phyloP scores from a whole-genome alignment of 805 yeast genomes.

The Saccharomycopsis babjevae region DNA sequence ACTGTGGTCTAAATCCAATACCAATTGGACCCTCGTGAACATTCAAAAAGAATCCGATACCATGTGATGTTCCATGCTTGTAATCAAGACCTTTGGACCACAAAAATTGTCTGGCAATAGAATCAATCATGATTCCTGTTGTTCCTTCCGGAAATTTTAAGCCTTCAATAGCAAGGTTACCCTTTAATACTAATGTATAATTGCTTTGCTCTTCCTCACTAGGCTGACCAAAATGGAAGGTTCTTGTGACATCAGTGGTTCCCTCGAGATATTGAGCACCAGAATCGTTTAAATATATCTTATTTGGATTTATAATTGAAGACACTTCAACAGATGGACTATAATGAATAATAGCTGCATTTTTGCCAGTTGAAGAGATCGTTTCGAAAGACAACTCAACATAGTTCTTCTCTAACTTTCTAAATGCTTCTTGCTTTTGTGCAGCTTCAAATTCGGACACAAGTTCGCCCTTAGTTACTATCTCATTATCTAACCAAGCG shows the following conservation, averaged over 20 bases:
- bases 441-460: slow-evolving; percentile 62
- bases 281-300: slow-evolving; percentile 72
- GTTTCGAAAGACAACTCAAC: slow-evolving; percentile 68
- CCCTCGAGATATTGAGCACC: slow-evolving; percentile 93
- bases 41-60: slow-evolving; percentile 83
- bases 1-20: slow-evolving; percentile 45
- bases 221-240: slow-evolving; percentile 58
- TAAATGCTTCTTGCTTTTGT: slow-evolving; percentile 43
- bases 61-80: slow-evolving; percentile 95
- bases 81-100: slow-evolving; percentile 81
- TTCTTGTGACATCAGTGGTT: slow-evolving; percentile 92
- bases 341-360: slow-evolving; percentile 69
- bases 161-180: slow-evolving; percentile 78
- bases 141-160: slow-evolving; percentile 70
- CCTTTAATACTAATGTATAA: slow-evolving; percentile 82
- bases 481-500: slow-evolving; percentile 70
- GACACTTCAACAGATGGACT: slow-evolving; percentile 53
- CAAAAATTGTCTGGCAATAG: slow-evolving; percentile 71
- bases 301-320: slow-evolving; percentile 51
- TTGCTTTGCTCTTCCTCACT: slow-evolving; percentile 46
- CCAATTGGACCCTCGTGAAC: slow-evolving; percentile 96
- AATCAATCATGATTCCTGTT: slow-evolving; percentile 68
- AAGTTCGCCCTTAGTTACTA: slow-evolving; percentile 31
- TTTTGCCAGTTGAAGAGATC: slow-evolving; percentile 66
- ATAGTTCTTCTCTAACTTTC: slow-evolving; percentile 45